Conservation (phyloP, 163 green algal genomes). For the Trebouxia gelatinosa region DNA sequence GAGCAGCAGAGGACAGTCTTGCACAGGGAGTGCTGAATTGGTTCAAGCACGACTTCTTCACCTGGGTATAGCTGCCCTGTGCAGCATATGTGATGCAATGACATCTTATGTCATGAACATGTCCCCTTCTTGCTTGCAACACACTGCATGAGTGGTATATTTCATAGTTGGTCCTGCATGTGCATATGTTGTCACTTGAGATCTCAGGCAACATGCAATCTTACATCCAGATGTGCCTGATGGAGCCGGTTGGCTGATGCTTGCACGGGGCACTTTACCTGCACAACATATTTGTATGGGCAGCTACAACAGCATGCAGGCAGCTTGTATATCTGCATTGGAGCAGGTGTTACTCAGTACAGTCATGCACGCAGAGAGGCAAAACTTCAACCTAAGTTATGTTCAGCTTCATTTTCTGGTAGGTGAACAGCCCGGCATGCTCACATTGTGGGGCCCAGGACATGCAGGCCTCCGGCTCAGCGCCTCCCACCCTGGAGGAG, state of each 20-base stretch:
- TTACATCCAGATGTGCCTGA: neutral
- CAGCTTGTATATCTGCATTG: neutral
- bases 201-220: neutral
- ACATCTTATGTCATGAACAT: neutral
- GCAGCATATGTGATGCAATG: neutral
- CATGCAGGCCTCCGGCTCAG: slow-evolving; percentile 30
- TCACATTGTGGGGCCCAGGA: slow-evolving; percentile 40
- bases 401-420: no score
- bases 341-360: neutral
- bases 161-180: neutral
- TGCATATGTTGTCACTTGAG: neutral
- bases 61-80: slow-evolving; percentile 50
- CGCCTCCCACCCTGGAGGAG: slow-evolving; percentile 46
- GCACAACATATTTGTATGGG: neutral
- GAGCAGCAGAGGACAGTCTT: slow-evolving; percentile 39
- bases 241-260: neutral
- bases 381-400: no score
- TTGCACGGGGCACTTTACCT: neutral
- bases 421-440: slow-evolving; percentile 58
- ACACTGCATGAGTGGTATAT: neutral
- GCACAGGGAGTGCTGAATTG: slow-evolving; percentile 56
- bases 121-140: neutral
- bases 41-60: slow-evolving; percentile 83
- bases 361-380: neutral
- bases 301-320: neutral